Conservation (phyloP, 2,329 filamentous ascomycete genomes). For the Epichloe amarillans region DNA sequence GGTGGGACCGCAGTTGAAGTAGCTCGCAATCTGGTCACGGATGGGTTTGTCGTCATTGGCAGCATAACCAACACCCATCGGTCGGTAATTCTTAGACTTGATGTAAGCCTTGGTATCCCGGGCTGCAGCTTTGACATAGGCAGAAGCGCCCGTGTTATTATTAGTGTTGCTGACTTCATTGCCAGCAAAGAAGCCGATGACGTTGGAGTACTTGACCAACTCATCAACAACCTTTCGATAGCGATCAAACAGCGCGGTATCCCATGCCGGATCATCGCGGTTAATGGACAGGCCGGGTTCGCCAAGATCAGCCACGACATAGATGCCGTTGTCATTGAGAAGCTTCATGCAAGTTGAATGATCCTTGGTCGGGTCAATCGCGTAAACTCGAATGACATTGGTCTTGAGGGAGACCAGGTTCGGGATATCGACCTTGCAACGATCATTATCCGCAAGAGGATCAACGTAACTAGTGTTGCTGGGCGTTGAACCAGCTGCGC, state of each 20-base stretch:
- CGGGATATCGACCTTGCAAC: slow-evolving; percentile 77
- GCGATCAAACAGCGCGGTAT: slow-evolving; percentile 60
- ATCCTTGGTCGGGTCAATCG: slow-evolving; percentile 66
- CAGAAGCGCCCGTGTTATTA: slow-evolving; percentile 81
- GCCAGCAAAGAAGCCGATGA: slow-evolving; percentile 94
- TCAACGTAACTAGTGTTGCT: slow-evolving; percentile 54
- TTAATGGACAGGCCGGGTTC: slow-evolving; percentile 76
- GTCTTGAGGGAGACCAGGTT: slow-evolving; percentile 65
- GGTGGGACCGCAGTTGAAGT: slow-evolving; percentile 78
- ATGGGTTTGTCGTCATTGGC: slow-evolving; percentile 85
- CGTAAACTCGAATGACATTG: slow-evolving; percentile 93
- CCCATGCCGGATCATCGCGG: slow-evolving; percentile 67
- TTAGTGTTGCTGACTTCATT: slow-evolving; percentile 89
- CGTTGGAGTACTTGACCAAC: slow-evolving; percentile 74
- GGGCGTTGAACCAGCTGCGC: slow-evolving; percentile 37
- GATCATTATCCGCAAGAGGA: slow-evolving; percentile 58
- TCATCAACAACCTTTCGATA: slow-evolving; percentile 78
- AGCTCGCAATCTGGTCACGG: slow-evolving; percentile 69
- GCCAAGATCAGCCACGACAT: slow-evolving; percentile 82
- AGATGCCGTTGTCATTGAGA: slow-evolving; percentile 78
- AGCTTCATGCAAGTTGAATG: slow-evolving; percentile 78
- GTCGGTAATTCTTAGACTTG: slow-evolving; percentile 61
- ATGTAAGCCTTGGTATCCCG: slow-evolving; percentile 95
- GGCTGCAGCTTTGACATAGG: slow-evolving; percentile 94
- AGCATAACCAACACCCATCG: slow-evolving; percentile 84